phyloP scores from a whole-genome alignment of 768 basidiomycete genomes.

The Hericium coralloides region DNA sequence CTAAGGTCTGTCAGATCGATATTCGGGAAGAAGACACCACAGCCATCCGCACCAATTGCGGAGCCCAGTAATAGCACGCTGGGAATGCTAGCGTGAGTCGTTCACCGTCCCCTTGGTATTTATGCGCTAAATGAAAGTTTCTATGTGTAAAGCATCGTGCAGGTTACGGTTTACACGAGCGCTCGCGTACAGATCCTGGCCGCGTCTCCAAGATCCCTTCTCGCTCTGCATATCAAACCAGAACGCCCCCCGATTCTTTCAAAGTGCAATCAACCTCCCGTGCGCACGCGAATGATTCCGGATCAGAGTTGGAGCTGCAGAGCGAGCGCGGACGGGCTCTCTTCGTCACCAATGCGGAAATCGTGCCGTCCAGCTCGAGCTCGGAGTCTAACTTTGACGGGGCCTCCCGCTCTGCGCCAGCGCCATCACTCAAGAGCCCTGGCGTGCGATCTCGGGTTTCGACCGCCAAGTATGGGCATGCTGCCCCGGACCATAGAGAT shows the following conservation, averaged over 20 bases:
- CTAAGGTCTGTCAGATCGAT: constrained; percentile 9
- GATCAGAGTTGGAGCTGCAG: neutral
- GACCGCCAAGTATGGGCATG: neutral
- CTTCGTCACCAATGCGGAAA: constrained; percentile 18
- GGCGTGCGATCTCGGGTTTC: neutral
- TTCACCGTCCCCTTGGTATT: neutral
- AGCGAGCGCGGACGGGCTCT: constrained; percentile 6
- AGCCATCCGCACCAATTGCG: neutral
- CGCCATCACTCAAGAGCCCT: neutral
- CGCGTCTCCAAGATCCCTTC: constrained; percentile 10
- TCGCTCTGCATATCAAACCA: constrained; percentile 1
- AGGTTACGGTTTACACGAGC: constrained; percentile 4
- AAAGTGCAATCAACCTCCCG: neutral
- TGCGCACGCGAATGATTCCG: neutral
- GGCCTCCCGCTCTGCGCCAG: neutral
- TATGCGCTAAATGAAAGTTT: neutral
- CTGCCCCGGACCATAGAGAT: neutral
- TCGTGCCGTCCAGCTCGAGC: constrained; percentile 13
- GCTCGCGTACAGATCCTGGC: constrained; percentile 14
- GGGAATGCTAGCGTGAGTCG: neutral
- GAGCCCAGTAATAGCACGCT: neutral
- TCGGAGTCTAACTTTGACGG: constrained; percentile 15
- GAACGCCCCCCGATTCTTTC: constrained; percentile 6
- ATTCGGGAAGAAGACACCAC: constrained; percentile 10
- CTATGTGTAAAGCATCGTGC: neutral